These are phyloP conservation scores for Corniculantispora saksenae DNA, from an alignment of 2,329 filamentous ascomycete species.

Conservation along the genomic window DNA sequence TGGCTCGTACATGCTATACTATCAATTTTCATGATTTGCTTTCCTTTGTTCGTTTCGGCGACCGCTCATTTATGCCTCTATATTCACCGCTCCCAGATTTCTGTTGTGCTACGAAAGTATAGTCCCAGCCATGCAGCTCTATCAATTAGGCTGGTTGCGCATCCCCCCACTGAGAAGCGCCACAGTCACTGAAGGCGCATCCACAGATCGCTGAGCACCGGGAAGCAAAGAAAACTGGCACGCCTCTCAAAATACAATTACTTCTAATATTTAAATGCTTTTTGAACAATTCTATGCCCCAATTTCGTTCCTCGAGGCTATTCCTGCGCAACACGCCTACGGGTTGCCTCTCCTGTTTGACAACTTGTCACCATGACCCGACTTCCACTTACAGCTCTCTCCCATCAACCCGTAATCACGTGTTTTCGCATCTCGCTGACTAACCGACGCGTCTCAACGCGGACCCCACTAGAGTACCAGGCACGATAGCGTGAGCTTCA, in stretches of 20 bases:
- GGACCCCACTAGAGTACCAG: conserved; percentile 12
- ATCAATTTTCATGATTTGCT: too few species aligned
- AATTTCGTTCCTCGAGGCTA: too few species aligned
- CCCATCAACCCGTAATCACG: conserved; percentile 9
- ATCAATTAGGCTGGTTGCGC: background rate
- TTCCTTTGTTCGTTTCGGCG: too few species aligned
- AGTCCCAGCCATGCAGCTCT: background rate
- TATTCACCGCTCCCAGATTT: too few species aligned
- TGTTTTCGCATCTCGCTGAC: conserved; percentile 23
- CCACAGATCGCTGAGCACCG: background rate
- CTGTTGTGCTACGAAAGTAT: too few species aligned
- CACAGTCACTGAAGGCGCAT: background rate
- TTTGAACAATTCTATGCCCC: background rate
- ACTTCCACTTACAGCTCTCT: background rate
- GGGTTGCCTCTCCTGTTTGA: too few species aligned
- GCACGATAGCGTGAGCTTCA: conserved; percentile 5
- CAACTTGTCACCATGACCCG: too few species aligned
- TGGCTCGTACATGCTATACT: too few species aligned
- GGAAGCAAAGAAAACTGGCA: background rate
- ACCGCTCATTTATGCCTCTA: too few species aligned
- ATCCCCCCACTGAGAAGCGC: background rate
- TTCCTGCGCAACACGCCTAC: too few species aligned
- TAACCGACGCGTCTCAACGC: conserved; percentile 21
- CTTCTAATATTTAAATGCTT: background rate
- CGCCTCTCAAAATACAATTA: background rate